phyloP scores from a whole-genome alignment of 2,329 filamentous ascomycete species.

The Pseudopithomyces maydicus region DNA sequence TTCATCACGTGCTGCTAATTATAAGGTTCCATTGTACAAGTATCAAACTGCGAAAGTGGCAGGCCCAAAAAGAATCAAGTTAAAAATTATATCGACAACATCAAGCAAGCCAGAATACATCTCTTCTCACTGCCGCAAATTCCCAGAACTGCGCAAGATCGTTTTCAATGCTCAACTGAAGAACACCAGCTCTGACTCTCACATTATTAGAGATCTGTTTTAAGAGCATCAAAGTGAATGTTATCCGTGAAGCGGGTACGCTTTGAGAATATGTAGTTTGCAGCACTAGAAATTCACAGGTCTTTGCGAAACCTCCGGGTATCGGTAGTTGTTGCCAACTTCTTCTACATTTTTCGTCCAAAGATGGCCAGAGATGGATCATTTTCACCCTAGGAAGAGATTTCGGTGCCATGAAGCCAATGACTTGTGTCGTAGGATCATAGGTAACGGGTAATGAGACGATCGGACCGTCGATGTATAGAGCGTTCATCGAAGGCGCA shows the following conservation, averaged over 20 bases:
- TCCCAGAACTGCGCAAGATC: not conserved
- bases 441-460: not conserved
- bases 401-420: not conserved
- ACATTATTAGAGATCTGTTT: not conserved
- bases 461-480: constrained; percentile 1
- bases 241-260: not conserved
- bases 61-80: no score
- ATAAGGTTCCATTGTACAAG: no score
- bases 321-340: not conserved
- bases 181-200: not conserved
- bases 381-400: no score
- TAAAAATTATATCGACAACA: no score
- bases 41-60: no score
- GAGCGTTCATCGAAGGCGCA: not conserved
- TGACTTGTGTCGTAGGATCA: not conserved
- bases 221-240: not conserved
- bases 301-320: no score
- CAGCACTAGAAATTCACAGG: not conserved
- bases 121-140: not conserved
- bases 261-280: not conserved
- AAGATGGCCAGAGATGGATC: no score
- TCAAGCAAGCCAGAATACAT: not conserved
- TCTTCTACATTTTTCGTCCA: no score
- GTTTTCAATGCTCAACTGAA: not conserved
- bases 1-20: no score